phyloP scores from a whole-genome alignment of 2,329 filamentous ascomycete genomes.

The Stagonosporopsis chrysanthemi region DNA sequence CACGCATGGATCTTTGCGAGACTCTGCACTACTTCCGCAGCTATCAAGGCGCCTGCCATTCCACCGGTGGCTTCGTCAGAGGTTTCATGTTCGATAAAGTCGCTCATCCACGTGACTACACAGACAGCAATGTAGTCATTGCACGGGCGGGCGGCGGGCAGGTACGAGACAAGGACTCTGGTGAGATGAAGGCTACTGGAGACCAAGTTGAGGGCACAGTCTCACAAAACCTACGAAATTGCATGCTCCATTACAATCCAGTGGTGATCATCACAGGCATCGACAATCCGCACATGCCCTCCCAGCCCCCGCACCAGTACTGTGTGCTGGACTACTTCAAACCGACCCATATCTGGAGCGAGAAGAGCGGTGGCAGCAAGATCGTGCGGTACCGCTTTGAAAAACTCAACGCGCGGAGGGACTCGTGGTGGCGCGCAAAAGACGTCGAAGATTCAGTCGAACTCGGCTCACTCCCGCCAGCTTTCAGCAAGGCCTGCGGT shows the following conservation, averaged over 20 bases:
- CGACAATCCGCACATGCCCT: slow-evolving; percentile 58
- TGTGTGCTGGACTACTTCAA: slow-evolving; percentile 74
- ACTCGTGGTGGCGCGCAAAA: slow-evolving; percentile 67
- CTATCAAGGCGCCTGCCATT: slow-evolving; percentile 68
- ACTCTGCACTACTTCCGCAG: slow-evolving; percentile 68
- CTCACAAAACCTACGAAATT: slow-evolving; percentile 55
- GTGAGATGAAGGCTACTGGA: slow-evolving; percentile 55
- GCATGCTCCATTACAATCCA: slow-evolving; percentile 57
- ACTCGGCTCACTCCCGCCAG: slow-evolving; percentile 39
- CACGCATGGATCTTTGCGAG: slow-evolving; percentile 68
- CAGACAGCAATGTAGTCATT: slow-evolving; percentile 69
- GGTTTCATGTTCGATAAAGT: slow-evolving; percentile 68
- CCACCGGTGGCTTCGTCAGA: slow-evolving; percentile 56
- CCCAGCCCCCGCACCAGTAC: slow-evolving; percentile 64
- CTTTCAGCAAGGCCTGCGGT: slow-evolving; percentile 48
- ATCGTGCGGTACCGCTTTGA: slow-evolving; percentile 71
- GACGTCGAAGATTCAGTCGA: slow-evolving; percentile 35
- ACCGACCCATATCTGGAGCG: slow-evolving; percentile 72
- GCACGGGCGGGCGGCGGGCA: slow-evolving; percentile 67
- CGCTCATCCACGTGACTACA: slow-evolving; percentile 62
- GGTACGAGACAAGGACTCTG: slow-evolving; percentile 54
- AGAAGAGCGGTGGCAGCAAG: slow-evolving; percentile 57
- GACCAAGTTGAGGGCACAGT: slow-evolving; percentile 55
- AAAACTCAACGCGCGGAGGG: slow-evolving; percentile 61
- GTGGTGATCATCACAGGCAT: slow-evolving; percentile 62